Base-by-base conservation (phyloP, 345 rosid species). In the Kernera saxatilis region DNA sequence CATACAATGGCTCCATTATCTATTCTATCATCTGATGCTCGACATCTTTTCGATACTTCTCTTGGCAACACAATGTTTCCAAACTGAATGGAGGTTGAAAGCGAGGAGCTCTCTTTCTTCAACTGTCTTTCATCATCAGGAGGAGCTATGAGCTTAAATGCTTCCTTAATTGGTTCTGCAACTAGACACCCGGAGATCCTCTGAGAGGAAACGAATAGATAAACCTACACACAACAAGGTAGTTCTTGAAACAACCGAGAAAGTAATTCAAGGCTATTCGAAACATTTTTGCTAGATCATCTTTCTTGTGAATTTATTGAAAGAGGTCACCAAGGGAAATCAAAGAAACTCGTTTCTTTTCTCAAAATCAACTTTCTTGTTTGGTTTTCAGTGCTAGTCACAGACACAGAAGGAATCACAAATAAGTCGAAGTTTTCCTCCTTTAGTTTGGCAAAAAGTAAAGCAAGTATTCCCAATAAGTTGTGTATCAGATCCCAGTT, bases 131-230 rank as follows among this genome's bases (percentile, higher is more conserved):
- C 65, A 10, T 73, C 79, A 33, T 45, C 78, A 6, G 67, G 50
- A 72, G 72, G 43, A 45, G 87, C 62, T 49, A 89, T 22, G 32
- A 89, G 60, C 79, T 69, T 83, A 74, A 78, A 94, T 70, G 96
- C 97, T 80, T 89, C 88, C 72, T 79, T 84, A 41, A 89, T 89
- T 64, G 93, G 88, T 75, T 94, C 99, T 3, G 84, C 85, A 52
- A 94, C 85, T 58, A 87, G 29, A 80, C 97, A 89, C 11, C 96
- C 96, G 1, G 81, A 77, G 43, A 91, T 70, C 72, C 95, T 84
- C 56, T 82, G 86, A 2, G 84, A 83, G 52, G 82, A 77, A 12
- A 94, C 71, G 17, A 68, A 86, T 19, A 94, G 74, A 72, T 91
- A 94, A 33, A 86, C 92, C 99, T 94, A 79, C 73, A 83, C 10